phyloP scores from a whole-genome alignment of 257 asterid species.

The Paraleonurus japonicus region DNA sequence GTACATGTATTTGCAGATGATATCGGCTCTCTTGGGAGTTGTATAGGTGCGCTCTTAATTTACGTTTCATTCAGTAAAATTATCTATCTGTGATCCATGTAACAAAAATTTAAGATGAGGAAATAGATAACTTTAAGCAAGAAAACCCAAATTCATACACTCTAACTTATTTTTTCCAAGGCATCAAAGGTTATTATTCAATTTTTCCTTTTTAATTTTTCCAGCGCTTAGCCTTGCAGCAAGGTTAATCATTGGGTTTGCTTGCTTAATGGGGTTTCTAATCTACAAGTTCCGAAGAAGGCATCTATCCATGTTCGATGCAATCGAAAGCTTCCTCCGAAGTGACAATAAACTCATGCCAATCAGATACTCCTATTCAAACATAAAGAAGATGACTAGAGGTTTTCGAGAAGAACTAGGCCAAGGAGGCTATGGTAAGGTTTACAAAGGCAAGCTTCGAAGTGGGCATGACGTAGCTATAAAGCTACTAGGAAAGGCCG shows the following conservation, averaged over 20 bases:
- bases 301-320: constrained; percentile 20
- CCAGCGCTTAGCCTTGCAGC: background rate
- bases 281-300: constrained; percentile 25
- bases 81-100: background rate
- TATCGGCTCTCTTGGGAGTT: background rate
- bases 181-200: background rate
- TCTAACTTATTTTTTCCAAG: background rate
- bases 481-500: constrained; percentile 23
- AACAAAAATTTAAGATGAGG: background rate
- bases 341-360: constrained; percentile 28
- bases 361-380: constrained; percentile 31
- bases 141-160: background rate
- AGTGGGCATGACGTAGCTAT: constrained; percentile 36
- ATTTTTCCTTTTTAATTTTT: background rate
- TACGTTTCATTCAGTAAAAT: background rate
- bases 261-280: constrained; percentile 1
- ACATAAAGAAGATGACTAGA: constrained; percentile 29
- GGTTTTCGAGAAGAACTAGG: constrained; percentile 34
- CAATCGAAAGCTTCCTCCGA: constrained; percentile 24
- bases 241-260: constrained; percentile 2
- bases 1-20: background rate
- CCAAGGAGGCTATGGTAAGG: constrained; percentile 34
- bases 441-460: constrained; percentile 38
- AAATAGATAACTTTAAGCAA: background rate
- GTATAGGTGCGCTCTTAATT: background rate